These are phyloP conservation scores for Globisporangium sylvaticum DNA, from an alignment of 352 stramenopile genomes.

Conservation along the genomic window DNA sequence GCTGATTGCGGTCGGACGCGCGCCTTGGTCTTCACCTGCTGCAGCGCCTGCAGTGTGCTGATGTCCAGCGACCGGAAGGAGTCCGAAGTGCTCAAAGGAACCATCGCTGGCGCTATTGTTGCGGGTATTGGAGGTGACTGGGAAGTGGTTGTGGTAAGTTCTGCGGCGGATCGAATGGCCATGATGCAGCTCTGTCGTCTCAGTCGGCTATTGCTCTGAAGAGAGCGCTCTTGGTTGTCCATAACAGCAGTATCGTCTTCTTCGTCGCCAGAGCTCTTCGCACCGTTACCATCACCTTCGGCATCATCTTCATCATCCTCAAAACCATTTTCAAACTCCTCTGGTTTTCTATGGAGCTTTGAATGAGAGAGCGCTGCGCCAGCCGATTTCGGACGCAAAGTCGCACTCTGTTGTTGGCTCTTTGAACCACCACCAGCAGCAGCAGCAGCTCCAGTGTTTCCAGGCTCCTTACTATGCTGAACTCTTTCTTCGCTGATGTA, in stretches of 20 bases:
- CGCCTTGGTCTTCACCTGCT: slow-evolving; percentile 35
- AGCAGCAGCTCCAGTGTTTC: neutral
- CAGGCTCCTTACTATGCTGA: neutral
- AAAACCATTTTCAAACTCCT: neutral
- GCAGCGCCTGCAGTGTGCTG: slow-evolving; percentile 37
- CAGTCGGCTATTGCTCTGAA: neutral
- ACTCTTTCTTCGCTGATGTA: neutral
- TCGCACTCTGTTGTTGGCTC: neutral
- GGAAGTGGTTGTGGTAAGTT: neutral
- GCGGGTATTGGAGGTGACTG: neutral
- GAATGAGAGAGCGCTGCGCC: neutral
- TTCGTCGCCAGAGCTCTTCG: neutral
- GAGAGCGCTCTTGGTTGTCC: neutral
- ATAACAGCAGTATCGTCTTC: neutral
- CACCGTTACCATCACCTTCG: neutral
- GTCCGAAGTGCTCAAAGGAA: too few species aligned
- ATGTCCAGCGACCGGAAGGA: slow-evolving; percentile 31
- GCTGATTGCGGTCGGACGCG: slow-evolving; percentile 49
- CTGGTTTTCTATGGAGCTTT: neutral
- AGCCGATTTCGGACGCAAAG: neutral
- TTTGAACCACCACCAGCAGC: neutral
- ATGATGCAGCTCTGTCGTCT: neutral
- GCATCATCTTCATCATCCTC: neutral
- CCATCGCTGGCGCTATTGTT: too few species aligned
- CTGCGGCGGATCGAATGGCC: neutral